Evolutionary conservation across 1,284 basidiomycete genomes (phyloP).

Genomic region (Puccinia novopanici): DNA sequence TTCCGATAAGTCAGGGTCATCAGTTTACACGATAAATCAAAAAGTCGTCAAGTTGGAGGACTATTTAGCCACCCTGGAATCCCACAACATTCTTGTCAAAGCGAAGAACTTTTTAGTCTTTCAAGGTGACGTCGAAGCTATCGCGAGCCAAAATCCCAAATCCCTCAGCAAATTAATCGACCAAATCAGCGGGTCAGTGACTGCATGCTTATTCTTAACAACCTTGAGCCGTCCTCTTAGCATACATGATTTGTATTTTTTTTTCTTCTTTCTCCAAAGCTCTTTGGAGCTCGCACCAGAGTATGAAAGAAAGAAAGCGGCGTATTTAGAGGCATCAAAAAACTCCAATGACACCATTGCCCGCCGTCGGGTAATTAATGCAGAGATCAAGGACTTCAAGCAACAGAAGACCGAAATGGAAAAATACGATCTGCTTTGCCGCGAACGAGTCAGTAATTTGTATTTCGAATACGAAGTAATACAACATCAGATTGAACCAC

Average conservation of each 20-base stretch:
- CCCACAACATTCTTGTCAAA: constrained; percentile 95
- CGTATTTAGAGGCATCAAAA: constrained; percentile 86
- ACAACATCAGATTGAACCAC: background rate
- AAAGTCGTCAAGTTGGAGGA: constrained; percentile 76
- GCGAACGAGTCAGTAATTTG: constrained; percentile 67
- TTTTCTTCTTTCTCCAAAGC: constrained; percentile 48
- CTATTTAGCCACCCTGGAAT: constrained; percentile 80
- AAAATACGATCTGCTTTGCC: constrained; percentile 75
- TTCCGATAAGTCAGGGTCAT: constrained; percentile 79
- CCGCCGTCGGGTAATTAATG: constrained; percentile 85
- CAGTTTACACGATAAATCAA: constrained; percentile 82
- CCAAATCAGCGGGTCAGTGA: constrained; percentile 76
- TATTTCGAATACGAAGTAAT: background rate
- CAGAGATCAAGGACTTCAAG: constrained; percentile 95
- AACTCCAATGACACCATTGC: constrained; percentile 90
- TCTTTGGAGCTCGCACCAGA: constrained; percentile 77
- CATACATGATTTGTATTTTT: background rate
- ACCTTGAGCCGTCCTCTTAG: background rate
- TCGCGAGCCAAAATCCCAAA: constrained; percentile 89
- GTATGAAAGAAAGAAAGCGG: constrained; percentile 84
- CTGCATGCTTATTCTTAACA: background rate
- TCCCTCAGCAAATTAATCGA: constrained; percentile 89
- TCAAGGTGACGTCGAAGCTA: constrained; percentile 96
- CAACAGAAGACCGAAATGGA: constrained; percentile 94
- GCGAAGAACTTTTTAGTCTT: constrained; percentile 99